Evolutionary conservation across 768 basidiomycete species (phyloP).

Genomic region (Boletus tomentosulus): DNA sequence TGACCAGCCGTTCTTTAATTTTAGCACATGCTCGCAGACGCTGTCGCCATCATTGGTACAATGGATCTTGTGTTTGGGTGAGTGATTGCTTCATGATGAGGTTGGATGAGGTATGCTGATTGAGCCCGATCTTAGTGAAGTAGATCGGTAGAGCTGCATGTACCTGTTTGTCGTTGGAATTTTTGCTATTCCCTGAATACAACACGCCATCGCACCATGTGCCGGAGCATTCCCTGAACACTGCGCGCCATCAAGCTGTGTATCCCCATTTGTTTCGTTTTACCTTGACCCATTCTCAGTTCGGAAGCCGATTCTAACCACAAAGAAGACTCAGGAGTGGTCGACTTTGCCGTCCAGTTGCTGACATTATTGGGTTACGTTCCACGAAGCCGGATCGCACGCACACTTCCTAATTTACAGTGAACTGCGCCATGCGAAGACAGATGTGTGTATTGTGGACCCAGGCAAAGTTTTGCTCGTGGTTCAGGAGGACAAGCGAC

Average conservation of each 20-base stretch:
- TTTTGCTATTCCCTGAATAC: constrained; percentile 3
- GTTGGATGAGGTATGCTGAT: background rate
- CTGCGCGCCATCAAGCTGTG: too few species aligned
- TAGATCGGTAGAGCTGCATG: constrained; percentile 27
- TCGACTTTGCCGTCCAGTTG: background rate
- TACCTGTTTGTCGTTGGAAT: constrained; percentile 3
- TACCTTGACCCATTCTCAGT: too few species aligned
- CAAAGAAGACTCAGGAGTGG: background rate
- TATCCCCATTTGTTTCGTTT: too few species aligned
- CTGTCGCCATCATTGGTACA: constrained; percentile 95
- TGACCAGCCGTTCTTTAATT: constrained; percentile 29
- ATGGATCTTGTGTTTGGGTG: constrained; percentile 98
- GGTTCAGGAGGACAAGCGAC: background rate
- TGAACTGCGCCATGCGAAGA: background rate
- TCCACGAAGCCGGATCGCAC: constrained; percentile 34
- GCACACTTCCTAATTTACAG: background rate
- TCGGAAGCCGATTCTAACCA: too few species aligned
- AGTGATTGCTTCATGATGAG: constrained; percentile 28
- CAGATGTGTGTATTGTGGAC: background rate
- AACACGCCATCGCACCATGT: background rate
- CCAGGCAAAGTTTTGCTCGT: background rate
- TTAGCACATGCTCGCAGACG: constrained; percentile 89
- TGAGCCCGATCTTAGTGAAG: constrained; percentile 17
- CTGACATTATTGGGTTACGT: constrained; percentile 21
- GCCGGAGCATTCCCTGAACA: too few species aligned